Conservation (phyloP, 169 alveolate species). For the Cardiosporidium cionae region DNA sequence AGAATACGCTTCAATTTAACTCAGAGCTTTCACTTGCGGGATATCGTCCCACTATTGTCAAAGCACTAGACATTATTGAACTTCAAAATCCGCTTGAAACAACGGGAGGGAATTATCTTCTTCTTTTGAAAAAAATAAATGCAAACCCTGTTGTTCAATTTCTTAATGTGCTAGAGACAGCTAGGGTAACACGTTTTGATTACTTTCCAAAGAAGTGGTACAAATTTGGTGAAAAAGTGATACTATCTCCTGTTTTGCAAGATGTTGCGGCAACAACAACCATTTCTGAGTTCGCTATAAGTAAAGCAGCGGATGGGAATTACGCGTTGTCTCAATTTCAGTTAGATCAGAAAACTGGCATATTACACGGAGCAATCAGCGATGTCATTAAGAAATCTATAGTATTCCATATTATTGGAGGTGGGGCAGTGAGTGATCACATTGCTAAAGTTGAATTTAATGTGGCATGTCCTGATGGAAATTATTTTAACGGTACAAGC, state of each 20-base stretch:
- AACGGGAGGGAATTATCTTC: neutral
- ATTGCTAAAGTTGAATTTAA: conserved; percentile 10
- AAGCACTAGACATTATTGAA: neutral
- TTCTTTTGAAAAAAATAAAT: neutral
- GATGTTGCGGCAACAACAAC: neutral
- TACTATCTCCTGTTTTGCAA: neutral
- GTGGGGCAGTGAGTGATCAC: conserved; percentile 32
- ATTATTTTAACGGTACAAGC: conserved; percentile 24
- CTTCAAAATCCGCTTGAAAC: neutral
- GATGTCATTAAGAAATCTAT: conserved; percentile 2
- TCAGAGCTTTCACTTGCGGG: neutral
- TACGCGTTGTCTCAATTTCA: neutral
- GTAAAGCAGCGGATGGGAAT: neutral
- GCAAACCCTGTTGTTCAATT: neutral
- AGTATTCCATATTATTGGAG: conserved; percentile 9
- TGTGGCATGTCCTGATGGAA: conserved; percentile 44
- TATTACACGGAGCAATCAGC: neutral
- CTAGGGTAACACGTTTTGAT: neutral
- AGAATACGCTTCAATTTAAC: neutral
- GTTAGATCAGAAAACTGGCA: conserved; percentile 26
- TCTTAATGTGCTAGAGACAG: neutral
- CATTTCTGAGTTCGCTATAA: neutral
- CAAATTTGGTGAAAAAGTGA: neutral
- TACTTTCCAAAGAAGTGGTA: neutral
- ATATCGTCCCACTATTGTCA: neutral